Evolutionary conservation across 192 early-diverging fungal genomes (phyloP).

Genomic region (Gamsiella multidivaricata): DNA sequence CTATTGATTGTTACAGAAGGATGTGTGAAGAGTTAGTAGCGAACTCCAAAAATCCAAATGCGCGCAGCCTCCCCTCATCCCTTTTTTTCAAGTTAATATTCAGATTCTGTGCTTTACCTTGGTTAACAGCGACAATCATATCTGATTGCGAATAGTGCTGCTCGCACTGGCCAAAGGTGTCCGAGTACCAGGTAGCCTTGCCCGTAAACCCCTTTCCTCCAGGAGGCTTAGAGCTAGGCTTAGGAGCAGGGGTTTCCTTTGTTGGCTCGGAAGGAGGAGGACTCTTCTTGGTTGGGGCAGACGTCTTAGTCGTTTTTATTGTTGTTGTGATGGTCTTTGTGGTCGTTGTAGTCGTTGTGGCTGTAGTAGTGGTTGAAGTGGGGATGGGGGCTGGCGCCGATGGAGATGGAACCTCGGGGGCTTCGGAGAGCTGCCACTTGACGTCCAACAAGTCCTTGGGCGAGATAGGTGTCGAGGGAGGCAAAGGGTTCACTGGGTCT

Average conservation of each 20-base stretch:
- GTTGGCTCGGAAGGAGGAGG: conserved; percentile 3
- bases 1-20: background rate
- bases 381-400: background rate
- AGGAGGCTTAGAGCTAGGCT: conserved; percentile 6
- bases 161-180: conserved; percentile 47
- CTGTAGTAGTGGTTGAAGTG: conserved; percentile 2
- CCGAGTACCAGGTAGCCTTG: conserved; percentile 50
- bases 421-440: conserved; percentile 22
- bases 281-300: conserved; percentile 1
- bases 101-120: too few species aligned
- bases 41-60: background rate
- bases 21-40: background rate
- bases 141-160: conserved; percentile 44
- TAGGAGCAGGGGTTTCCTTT: background rate
- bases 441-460: conserved; percentile 27
- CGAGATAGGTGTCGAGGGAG: conserved; percentile 20
- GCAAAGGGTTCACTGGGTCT: conserved; percentile 15
- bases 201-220: conserved; percentile 16
- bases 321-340: conserved; percentile 3
- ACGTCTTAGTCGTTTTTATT: background rate
- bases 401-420: too few species aligned
- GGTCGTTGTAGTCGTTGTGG: background rate
- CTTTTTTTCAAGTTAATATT: background rate
- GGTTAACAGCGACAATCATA: conserved; percentile 47
- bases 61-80: background rate